Evolutionary conservation across 768 basidiomycete genomes (phyloP), one percentile per base, ranked within the genome.

Genomic region (Mycena maculata): DNA sequence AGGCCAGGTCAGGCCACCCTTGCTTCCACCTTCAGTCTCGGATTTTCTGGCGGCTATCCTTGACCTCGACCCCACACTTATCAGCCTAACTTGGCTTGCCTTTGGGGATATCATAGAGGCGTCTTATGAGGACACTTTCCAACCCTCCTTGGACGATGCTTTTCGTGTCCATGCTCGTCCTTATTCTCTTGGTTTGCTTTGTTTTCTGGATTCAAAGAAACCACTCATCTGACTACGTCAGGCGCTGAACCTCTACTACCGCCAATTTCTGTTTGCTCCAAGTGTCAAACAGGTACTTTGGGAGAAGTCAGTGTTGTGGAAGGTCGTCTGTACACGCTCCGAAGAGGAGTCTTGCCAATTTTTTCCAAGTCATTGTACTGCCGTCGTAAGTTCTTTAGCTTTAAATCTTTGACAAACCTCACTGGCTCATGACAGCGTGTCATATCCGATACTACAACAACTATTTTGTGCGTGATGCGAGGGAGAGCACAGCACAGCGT

Each of bases 341-440:
- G 38, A 10, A 22, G 56, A 10, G 56, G 56, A 18, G 42, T 58
- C 7, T 27, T 58, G 6, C 56, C 56, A 3, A 41, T 58, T 5
- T 58, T 58, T 30, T 58, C 56, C 3, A 44, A 58, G n/a, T 58
- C 56, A n/a, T 22, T 27, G 5, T 58, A 58, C 31, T 58, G 56
- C 20, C 56, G 56, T 11, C 5, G 56, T 58, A 58, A 25, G 48
- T 49, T 45, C 25, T 3, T 44, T 45, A 25, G 9, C 20, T 27
- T 30, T 49, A 9, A 8, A 10, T 10, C 18, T 23, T 25, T 28
- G 5, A 25, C 10, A 23, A 49, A 27, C 7, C 44, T 45, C 44
- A 22, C n/a, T n/a, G 7, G 10, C 44, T 45, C 44, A n/a, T 45
- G 9, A 30, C 3, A 44, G 45, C n/a, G n/a, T n/a, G n/a, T n/a